Percentiles rank a stretch among this genome's conserved stretches.
These are phyloP conservation scores for Gigaspora rosea DNA, from an alignment of 192 early-diverging fungal genomes.

Conservation along the genomic window DNA sequence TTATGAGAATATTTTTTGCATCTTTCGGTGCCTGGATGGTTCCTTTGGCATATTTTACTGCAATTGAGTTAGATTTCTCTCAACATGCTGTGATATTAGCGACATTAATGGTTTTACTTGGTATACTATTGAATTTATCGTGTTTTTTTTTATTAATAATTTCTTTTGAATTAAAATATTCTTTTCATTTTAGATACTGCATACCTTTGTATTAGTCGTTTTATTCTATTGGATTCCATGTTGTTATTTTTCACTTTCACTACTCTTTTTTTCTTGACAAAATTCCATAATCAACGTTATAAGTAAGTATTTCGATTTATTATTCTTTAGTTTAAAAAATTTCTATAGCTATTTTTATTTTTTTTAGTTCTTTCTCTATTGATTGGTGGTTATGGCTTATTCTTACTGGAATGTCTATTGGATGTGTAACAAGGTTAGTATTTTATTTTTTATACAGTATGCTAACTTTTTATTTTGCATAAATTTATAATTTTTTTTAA, in stretches of 20 bases:
- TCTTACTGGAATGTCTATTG: constrained; percentile 85
- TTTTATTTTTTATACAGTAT: constrained; percentile 8
- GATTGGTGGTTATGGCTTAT: constrained; percentile 91
- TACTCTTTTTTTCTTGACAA: constrained; percentile 66
- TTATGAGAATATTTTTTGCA: constrained; percentile 90
- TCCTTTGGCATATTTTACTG: constrained; percentile 89
- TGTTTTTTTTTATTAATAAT: neutral
- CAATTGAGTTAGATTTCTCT: constrained; percentile 70
- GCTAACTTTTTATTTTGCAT: neutral
- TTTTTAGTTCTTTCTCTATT: constrained; percentile 74
- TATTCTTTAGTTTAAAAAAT: neutral
- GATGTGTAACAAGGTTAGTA: constrained; percentile 72
- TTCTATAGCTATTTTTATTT: neutral
- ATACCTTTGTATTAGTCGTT: constrained; percentile 76
- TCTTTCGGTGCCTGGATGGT: constrained; percentile 86
- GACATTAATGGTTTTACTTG: constrained; percentile 79
- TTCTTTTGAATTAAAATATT: neutral
- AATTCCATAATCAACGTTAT: constrained; percentile 74
- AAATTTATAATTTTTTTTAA: neutral
- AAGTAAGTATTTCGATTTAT: constrained; percentile 38
- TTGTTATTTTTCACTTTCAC: constrained; percentile 85
- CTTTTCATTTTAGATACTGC: constrained; percentile 61
- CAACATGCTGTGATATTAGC: constrained; percentile 67
- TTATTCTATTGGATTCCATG: constrained; percentile 96
- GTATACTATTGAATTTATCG: constrained; percentile 41